Base-by-base conservation (phyloP, 192 early-diverging fungal genomes). In the Coemansia sp. region DNA sequence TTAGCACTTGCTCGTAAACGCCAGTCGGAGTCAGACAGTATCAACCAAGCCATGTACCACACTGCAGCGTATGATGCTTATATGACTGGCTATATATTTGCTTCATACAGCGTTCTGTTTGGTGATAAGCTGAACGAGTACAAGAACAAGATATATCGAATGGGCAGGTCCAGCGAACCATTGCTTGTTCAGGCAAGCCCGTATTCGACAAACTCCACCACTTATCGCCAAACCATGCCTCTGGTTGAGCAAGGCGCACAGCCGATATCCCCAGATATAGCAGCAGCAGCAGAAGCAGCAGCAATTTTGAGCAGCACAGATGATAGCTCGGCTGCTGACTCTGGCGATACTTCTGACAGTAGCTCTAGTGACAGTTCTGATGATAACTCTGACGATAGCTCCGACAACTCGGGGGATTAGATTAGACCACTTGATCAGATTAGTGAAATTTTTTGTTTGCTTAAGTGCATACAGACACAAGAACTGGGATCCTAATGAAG, bases 41-140 rank as follows among this genome's bases (percentile, higher is more conserved):
- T 1, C 39, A 14, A 14, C 11, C 33, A 55, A 39, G 77, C 87
- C 76, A 87, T 82, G 33, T 92, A 91, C 61, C 95, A 98, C 68
- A 92, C 92, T 1, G 95, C 96, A 3, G 89, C 90, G 63, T 96
- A 92, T 83, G 96, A 98, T 69, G 91, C 96, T 4, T 98, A 87
- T 78, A 98, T 98, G 96, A 98, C 96, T 0, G 96, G 93, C 2
- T 97, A 84, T 30, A 85, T 95, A 23, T 94, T 92, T 67, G 87
- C 87, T 54, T 86, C 87, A 46, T 70, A 65, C 30, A 64, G 58
- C 20, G 84, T 94, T 42, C 54, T 85, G 30, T 59, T 70, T 6
- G 67, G 27, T 21, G 68, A 77, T 9, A 69, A 63, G 32, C 57
- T 85, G 3, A 80, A 71, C 52, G 64, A 76, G 33, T 78, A 87